Evolutionary conservation across 192 early-diverging fungal genomes (phyloP), one percentile per base, ranked within the genome.

Genomic region (Podochytrium sp.): DNA sequence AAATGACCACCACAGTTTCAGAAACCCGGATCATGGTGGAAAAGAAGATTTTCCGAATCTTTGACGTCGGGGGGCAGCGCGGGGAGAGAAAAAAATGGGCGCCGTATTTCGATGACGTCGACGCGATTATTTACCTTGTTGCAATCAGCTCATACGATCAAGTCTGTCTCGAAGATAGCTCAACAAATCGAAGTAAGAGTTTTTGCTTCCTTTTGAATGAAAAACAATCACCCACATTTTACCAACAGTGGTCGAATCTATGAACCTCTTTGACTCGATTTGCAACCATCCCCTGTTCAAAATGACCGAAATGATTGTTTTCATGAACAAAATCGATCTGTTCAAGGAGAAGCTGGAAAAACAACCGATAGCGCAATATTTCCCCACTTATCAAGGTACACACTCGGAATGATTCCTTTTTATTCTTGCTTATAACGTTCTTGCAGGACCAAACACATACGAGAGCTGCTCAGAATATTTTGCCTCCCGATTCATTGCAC

Each of bases 321-420:
- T 90, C 73, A 63, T 90, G 60, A 90, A 90, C 73, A 90, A 90
- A 73, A 90, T 90, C 39, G 89, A 90, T 66, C 79, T 90, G 41
- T 81, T 90, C 56, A 81, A 84, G 47, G 75, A 80, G 37, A 90
- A 90, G 61, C 72, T 90, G 10, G 67, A 72, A 6, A 65, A 68
- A 20, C 70, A 76, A 33, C 43, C 79, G 43, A 80, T 90, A 37
- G 80, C 79, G 58, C 76, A 85, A 25, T 83, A 85, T 50, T 86
- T 90, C 43, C 80, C 86, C 0, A 77, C 89, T 59, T 90, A 88
- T 58, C 62, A 79, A 41, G 88, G 88, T 77, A 16, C 16, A n/a
- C 25, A 20, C 25, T 12, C 20, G 29, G 29, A 0, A 71, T 23
- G 0, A 23, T 33, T 70, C 5, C 14, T 42, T 60, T 60, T 39